Evolutionary conservation across 1,139 yeast species (phyloP).

Genomic region (Debaryomyces robertsiae): DNA sequence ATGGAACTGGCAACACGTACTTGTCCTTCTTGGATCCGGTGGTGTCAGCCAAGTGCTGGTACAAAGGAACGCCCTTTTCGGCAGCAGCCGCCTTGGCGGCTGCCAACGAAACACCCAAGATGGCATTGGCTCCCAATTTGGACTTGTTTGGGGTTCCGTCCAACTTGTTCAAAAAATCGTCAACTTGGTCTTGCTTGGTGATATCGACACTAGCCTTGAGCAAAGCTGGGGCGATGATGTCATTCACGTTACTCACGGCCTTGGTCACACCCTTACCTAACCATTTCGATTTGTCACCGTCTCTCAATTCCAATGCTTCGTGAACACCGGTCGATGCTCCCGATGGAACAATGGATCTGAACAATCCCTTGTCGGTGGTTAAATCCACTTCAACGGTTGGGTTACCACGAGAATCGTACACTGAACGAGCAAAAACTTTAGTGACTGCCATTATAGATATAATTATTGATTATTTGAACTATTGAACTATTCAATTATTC

Average conservation of each 20-base stretch:
- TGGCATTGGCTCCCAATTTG: conserved; percentile 89
- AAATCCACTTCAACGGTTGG: conserved; percentile 92
- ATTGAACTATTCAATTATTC: too few relatives aligned
- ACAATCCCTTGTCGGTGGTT: conserved; percentile 75
- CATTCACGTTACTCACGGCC: conserved; percentile 85
- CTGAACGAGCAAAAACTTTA: conserved; percentile 80
- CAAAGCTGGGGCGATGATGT: conserved; percentile 79
- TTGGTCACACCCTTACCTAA: conserved; percentile 86
- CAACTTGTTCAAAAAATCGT: conserved; percentile 66
- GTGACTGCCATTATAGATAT: conserved; percentile 26
- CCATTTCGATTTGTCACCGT: conserved; percentile 86
- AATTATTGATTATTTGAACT: conserved; percentile 2
- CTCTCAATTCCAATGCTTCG: conserved; percentile 90
- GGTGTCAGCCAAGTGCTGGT: conserved; percentile 72
- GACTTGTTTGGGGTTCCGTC: conserved; percentile 89
- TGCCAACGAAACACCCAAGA: conserved; percentile 85
- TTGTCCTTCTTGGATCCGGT: conserved; percentile 59
- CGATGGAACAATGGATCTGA: conserved; percentile 88
- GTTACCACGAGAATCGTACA: conserved; percentile 95
- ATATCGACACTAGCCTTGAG: conserved; percentile 67
- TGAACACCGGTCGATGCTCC: conserved; percentile 91
- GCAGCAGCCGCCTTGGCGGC: conserved; percentile 90
- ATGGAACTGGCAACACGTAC: conserved; percentile 84
- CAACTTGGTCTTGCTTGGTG: conserved; percentile 71
- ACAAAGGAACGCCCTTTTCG: conserved; percentile 76